Evolutionary conservation across 345 rosid genomes (phyloP).

Genomic region (Arabis alpina): DNA sequence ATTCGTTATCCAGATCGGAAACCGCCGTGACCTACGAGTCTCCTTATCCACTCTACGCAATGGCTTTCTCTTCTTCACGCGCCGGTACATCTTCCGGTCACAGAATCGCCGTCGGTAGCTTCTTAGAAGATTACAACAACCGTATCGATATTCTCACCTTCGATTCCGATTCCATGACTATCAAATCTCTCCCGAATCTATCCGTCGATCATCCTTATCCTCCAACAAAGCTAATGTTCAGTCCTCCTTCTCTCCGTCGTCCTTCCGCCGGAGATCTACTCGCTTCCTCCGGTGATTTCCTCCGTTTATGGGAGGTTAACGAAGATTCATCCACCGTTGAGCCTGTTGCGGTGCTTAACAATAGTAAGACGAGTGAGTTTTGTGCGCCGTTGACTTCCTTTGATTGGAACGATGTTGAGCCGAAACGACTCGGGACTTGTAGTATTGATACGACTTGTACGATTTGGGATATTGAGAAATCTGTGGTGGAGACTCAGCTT

Average conservation of each 20-base stretch:
- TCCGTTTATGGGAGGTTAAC: slow-evolving; percentile 71
- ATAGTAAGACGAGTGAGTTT: slow-evolving; percentile 72
- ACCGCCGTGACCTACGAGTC: slow-evolving; percentile 83
- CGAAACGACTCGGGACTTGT: slow-evolving; percentile 84
- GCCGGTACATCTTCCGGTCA: slow-evolving; percentile 38
- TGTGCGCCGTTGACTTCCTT: slow-evolving; percentile 90
- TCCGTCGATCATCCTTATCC: slow-evolving; percentile 82
- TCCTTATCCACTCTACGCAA: slow-evolving; percentile 78
- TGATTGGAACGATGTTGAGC: slow-evolving; percentile 96
- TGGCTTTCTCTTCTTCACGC: slow-evolving; percentile 71
- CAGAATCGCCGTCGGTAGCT: slow-evolving; percentile 88
- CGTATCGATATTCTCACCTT: slow-evolving; percentile 84
- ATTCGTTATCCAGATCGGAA: slow-evolving; percentile 74
- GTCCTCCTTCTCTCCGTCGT: slow-evolving; percentile 53
- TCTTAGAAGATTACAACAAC: slow-evolving; percentile 81
- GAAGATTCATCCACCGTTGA: slow-evolving; percentile 48
- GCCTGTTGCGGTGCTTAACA: slow-evolving; percentile 66
- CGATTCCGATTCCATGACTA: slow-evolving; percentile 68
- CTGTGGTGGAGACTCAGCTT: slow-evolving; percentile 82
- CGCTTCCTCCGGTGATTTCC: slow-evolving; percentile 85
- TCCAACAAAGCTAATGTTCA: slow-evolving; percentile 83
- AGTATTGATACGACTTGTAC: slow-evolving; percentile 96
- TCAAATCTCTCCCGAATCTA: slow-evolving; percentile 58
- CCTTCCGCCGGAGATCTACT: slow-evolving; percentile 52
- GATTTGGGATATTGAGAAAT: slow-evolving; percentile 88